These are phyloP conservation scores for Dillenia turbinata DNA, from an alignment of 164 flowering plant species.

Conservation along the genomic window DNA sequence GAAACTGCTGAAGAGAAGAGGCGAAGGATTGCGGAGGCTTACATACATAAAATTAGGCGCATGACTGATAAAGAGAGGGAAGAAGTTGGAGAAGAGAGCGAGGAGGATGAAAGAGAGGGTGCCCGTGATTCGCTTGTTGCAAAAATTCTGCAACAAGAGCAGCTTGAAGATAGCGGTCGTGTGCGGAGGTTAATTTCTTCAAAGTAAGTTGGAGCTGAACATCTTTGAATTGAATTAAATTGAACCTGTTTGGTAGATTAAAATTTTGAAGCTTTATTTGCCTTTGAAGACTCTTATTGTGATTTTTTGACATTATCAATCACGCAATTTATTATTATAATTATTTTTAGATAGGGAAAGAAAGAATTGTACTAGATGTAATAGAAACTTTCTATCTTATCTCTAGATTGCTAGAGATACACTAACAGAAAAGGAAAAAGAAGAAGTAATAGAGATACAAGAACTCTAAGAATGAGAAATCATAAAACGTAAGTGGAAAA, in stretches of 20 bases:
- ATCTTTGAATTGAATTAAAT: no score
- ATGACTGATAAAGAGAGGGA: slow-evolving; percentile 34
- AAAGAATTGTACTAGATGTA: no score
- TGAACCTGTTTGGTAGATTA: not conserved
- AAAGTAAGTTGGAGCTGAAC: slow-evolving; percentile 29
- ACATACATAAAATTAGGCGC: slow-evolving; percentile 26
- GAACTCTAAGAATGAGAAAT: no score
- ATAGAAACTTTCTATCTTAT: no score
- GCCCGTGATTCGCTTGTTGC: slow-evolving; percentile 51
- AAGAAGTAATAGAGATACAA: no score
- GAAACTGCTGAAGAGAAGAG: slow-evolving; percentile 64
- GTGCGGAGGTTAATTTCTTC: slow-evolving; percentile 63
- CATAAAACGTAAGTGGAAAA: no score
- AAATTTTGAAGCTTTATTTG: not conserved
- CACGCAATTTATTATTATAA: no score
- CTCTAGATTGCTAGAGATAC: no score
- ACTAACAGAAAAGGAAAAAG: no score
- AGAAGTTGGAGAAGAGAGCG: slow-evolving; percentile 25
- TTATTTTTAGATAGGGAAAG: no score
- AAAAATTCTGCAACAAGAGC: slow-evolving; percentile 56
- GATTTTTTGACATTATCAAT: no score
- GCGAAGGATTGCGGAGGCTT: slow-evolving; percentile 39
- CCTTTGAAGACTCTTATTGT: no score
- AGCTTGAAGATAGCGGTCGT: slow-evolving; percentile 81
- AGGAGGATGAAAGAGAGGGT: slow-evolving; percentile 34